Evolutionary conservation across 305 asterid genomes (phyloP), one percentile per base, ranked within the genome.

Genomic region (Rubia peregrina): DNA sequence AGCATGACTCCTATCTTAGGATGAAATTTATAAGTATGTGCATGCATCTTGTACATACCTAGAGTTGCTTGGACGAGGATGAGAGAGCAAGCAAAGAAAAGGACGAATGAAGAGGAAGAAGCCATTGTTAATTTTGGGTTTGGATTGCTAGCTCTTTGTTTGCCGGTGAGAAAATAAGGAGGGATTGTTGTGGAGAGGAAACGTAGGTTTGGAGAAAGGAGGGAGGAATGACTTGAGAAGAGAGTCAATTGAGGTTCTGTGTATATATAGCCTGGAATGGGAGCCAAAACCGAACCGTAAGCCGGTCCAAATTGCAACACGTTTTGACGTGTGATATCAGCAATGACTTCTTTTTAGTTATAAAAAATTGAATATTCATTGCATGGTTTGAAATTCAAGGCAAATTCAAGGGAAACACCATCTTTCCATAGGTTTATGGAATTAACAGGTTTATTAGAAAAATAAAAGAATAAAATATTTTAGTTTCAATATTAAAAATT

Each of bases 61-160:
- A 78, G 74, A 55, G 81, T 63, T 74, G 78, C 89, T 61, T 82
- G 91, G 65, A 86, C 12, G 61, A 85, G 71, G 68, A 64, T 17
- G 30, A 92, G 85, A 67, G 93, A 84, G 76, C 79, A 86, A 21
- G 88, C 84, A 67, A 90, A 70, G 83, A 86, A 78, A 78, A 90
- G 75, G 76, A 87, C 36, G 51, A 61, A 79, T 71, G 67, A 51
- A 17, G 96, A 70, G 71, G 87, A 77, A 26, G 42, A 26, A 74
- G 63, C 79, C 90, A 86, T 80, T 62, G 63, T 75, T 76, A 68
- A 38, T 73, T 68, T 26, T 24, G n/a, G 65, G 12, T 60, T 5
- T 1, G 21, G 13, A 19, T n/a, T 56, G 26, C 30, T 19, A 56
- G 24, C 12, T 56, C 14, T 53, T 16, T 17, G 24, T 51, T 43